Conservation (phyloP, 352 stramenopile genomes). For the Phytophthora fragariae region DNA sequence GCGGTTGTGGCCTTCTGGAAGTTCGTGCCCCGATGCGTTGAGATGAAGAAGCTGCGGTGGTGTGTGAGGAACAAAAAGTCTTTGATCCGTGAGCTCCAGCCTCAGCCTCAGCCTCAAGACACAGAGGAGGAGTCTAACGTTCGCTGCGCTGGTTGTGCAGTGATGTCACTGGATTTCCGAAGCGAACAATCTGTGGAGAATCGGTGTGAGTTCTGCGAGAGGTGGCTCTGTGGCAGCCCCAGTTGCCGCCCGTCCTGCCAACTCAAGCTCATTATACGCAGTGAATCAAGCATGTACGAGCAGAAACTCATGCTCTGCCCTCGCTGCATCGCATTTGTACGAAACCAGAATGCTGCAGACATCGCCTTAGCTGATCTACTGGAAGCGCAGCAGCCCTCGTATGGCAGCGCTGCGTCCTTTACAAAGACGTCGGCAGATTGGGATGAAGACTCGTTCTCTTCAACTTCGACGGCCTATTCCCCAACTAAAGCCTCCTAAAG, state of each 20-base stretch:
- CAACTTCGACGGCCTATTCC: background rate
- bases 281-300: constrained; percentile 28
- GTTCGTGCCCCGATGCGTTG: constrained; percentile 30
- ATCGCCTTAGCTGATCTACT: constrained; percentile 19
- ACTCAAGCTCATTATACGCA: constrained; percentile 30
- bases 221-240: constrained; percentile 17
- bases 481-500: background rate
- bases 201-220: constrained; percentile 34
- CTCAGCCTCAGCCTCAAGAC: background rate
- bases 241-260: constrained; percentile 23
- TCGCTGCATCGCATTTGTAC: constrained; percentile 25
- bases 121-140: background rate
- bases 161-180: background rate
- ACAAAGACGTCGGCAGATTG: constrained; percentile 13
- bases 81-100: constrained; percentile 19
- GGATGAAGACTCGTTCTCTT: constrained; percentile 17
- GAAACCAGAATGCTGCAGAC: constrained; percentile 17
- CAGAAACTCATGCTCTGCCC: constrained; percentile 28
- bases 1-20: constrained; percentile 28
- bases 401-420: constrained; percentile 17
- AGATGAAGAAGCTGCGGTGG: constrained; percentile 38
- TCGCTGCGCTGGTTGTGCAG: constrained; percentile 9
- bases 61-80: constrained; percentile 38
- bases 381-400: constrained; percentile 20
- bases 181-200: background rate